Conservation (phyloP, 768 basidiomycete species). For the Auriscalpium vulgare region DNA sequence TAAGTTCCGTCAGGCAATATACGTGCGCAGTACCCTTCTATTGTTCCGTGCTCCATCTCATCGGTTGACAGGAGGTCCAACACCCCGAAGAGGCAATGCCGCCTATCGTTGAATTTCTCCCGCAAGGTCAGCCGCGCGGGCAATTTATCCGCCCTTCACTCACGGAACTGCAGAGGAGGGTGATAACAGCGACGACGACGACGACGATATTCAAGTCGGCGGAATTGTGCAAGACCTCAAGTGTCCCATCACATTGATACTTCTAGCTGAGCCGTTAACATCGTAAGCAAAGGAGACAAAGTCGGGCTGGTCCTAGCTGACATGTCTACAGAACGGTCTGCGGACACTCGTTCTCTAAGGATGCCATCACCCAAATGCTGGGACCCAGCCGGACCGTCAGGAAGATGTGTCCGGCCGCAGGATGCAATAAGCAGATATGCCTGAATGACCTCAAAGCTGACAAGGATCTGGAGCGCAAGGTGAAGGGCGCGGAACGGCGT, state of each 20-base stretch:
- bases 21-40: conserved; percentile 18
- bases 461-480: conserved; percentile 52
- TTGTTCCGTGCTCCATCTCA: background rate
- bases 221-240: conserved; percentile 77
- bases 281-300: conserved; percentile 46
- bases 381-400: conserved; percentile 19
- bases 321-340: conserved; percentile 39
- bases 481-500: conserved; percentile 51
- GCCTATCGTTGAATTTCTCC: conserved; percentile 65
- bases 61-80: conserved; percentile 47
- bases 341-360: conserved; percentile 74
- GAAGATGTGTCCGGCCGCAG: conserved; percentile 60
- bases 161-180: conserved; percentile 52
- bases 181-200: conserved; percentile 74
- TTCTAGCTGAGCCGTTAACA: conserved; percentile 66
- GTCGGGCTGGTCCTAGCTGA: conserved; percentile 1
- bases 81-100: conserved; percentile 66
- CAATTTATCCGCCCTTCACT: background rate
- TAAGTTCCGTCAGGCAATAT: conserved; percentile 57
- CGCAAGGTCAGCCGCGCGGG: conserved; percentile 42
- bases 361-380: conserved; percentile 63
- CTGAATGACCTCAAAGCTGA: conserved; percentile 44
- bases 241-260: conserved; percentile 70
- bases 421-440: conserved; percentile 56
- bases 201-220: conserved; percentile 85